Conservation (phyloP, 1,284 basidiomycete genomes). For the Blastosporella zonata region DNA sequence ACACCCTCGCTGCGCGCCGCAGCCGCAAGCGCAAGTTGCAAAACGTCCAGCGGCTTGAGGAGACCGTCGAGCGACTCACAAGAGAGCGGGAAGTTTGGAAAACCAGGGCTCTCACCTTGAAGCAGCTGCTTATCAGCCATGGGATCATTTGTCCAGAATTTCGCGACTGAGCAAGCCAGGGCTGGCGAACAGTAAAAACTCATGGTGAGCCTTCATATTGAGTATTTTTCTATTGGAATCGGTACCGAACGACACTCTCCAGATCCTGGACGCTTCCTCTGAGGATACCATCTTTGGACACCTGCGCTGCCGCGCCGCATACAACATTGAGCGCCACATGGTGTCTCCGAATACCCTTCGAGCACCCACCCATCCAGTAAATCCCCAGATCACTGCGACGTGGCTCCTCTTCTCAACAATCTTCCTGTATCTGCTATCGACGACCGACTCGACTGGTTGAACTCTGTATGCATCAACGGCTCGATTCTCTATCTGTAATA, state of each 20-base stretch:
- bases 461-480: background rate
- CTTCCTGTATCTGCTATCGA: background rate
- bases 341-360: background rate
- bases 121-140: conserved; percentile 33
- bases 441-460: conserved; percentile 5
- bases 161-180: conserved; percentile 23
- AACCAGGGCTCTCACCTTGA: conserved; percentile 34
- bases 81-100: conserved; percentile 36
- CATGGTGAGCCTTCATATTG: conserved; percentile 4
- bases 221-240: background rate
- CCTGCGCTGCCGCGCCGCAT: conserved; percentile 8
- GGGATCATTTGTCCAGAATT: conserved; percentile 59
- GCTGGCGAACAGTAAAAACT: background rate
- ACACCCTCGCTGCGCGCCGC: conserved; percentile 79
- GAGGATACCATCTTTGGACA: conserved; percentile 15
- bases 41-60: conserved; percentile 34
- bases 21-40: conserved; percentile 67
- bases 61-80: conserved; percentile 32
- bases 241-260: conserved; percentile 9
- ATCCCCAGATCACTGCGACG: background rate
- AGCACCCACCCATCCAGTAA: background rate
- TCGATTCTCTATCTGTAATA: conserved; percentile 2
- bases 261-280: conserved; percentile 6
- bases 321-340: conserved; percentile 15
- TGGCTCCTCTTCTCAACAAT: conserved; percentile 2